phyloP scores from a whole-genome alignment of 2,329 filamentous ascomycete species.

The Cladosporium sp. region DNA sequence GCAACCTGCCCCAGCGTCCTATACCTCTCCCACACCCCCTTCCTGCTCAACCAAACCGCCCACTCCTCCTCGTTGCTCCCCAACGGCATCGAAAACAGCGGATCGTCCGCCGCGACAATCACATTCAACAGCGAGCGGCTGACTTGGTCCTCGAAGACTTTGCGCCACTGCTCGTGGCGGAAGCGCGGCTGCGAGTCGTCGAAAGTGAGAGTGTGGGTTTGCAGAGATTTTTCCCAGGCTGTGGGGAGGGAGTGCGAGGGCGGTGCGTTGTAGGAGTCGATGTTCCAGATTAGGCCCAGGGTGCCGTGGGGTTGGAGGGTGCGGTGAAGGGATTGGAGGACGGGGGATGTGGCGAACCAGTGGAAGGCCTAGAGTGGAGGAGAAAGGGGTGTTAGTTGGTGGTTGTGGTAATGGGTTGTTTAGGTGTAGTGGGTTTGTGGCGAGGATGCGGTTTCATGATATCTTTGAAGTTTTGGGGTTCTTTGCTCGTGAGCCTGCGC shows the following conservation, averaged over 20 bases:
- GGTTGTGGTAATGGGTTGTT: neutral
- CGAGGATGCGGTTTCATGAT: neutral
- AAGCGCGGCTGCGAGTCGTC: conserved; percentile 65
- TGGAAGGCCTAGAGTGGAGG: conserved; percentile 40
- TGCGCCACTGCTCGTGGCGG: conserved; percentile 63
- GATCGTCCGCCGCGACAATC: conserved; percentile 42
- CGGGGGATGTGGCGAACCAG: conserved; percentile 66
- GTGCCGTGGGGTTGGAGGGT: conserved; percentile 61
- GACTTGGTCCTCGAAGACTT: conserved; percentile 63
- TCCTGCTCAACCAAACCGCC: conserved; percentile 58
- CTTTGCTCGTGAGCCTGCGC: neutral
- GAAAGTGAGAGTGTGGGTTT: conserved; percentile 52
- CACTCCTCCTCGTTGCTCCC: conserved; percentile 58
- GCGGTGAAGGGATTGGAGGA: conserved; percentile 66
- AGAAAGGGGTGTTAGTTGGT: conserved; percentile 5
- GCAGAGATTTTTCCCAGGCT: conserved; percentile 62
- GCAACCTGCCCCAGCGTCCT: conserved; percentile 69
- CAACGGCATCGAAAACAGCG: conserved; percentile 63
- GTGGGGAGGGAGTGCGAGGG: conserved; percentile 56
- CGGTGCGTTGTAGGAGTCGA: conserved; percentile 59
- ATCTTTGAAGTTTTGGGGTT: no score
- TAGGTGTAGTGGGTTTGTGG: neutral
- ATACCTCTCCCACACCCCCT: conserved; percentile 64
- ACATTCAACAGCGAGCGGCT: conserved; percentile 51
- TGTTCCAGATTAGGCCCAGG: conserved; percentile 69